Evolutionary conservation across 192 early-diverging fungal genomes (phyloP), one percentile per base, ranked within the genome.

Genomic region (Entrophospora sp.): DNA sequence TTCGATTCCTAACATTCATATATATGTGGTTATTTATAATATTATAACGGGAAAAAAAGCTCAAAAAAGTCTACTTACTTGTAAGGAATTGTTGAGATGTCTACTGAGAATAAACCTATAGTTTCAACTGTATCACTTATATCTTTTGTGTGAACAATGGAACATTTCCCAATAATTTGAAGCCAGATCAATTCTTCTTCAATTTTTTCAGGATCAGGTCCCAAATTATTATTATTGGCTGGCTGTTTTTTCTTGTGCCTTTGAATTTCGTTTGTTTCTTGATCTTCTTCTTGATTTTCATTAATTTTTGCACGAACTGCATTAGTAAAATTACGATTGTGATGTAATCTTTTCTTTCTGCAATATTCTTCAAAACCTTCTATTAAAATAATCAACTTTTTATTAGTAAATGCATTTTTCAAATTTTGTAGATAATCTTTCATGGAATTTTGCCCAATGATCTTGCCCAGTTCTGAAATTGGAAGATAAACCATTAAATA

Each of bases 311-410:
- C 22, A 7, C 64, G 32, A 7, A 79, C 77, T 13, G 67, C 45
- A 8, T 61, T 32, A 16, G 68, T 53, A 32, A 79, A 79, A 7
- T 44, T 45, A 16, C 67, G 69, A 16, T 69, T 59, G 31, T 59
- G 37, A 37, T 22, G 10, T 8, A 18, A 44, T 9, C 53, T 71
- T 40, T 62, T 67, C 44, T 70, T 65, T 20, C 68, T 58, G 30
- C 57, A 76, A 58, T 76, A 76, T 0, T 25, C 35, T 45, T 79
- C 62, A 46, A 74, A 44, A 4, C 75, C 77, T 68, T 79, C 72
- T 42, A 76, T 45, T 31, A 79, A 53, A 8, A 73, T 16, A 13
- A 79, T 34, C 3, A 79, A 6, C 30, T 72, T 61, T 28, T 63
- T 69, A 13, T 45, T 18, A 12, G 3, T 2, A 45, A 46, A 51